phyloP scores from a whole-genome alignment of 176 grass and related monocot genomes.

The Dactylis glomerata region DNA sequence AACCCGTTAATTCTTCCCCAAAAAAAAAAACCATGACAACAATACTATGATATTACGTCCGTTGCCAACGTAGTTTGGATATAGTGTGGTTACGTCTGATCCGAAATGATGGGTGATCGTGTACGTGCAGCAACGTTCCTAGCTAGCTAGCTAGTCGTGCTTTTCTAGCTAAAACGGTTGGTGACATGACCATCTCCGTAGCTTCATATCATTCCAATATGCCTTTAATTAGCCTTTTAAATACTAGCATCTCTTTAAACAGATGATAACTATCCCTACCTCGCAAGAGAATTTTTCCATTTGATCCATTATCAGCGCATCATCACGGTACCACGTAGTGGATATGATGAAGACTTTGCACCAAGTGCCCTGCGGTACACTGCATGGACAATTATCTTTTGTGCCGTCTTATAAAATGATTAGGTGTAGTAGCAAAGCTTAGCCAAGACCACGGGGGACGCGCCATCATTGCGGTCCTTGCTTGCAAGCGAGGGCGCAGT shows the following conservation, averaged over 20 bases:
- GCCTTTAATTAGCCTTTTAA: background rate
- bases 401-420: slow-evolving; percentile 8
- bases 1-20: too few relatives aligned
- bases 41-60: too few relatives aligned
- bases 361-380: background rate
- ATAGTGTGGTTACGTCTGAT: background rate
- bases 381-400: background rate
- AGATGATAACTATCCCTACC: background rate
- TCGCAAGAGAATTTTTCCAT: background rate
- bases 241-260: background rate
- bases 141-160: background rate
- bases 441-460: slow-evolving; percentile 7
- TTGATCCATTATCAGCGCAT: slow-evolving; percentile 26
- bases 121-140: background rate
- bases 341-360: slow-evolving; percentile 17
- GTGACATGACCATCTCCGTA: slow-evolving; percentile 13
- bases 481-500: slow-evolving; percentile 44
- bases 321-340: background rate
- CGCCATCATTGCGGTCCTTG: slow-evolving; percentile 29
- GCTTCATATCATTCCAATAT: background rate
- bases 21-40: too few relatives aligned
- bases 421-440: slow-evolving; percentile 22
- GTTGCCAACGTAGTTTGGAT: background rate
- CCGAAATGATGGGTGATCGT: background rate
- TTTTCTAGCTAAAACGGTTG: background rate